Percentiles rank a stretch among this genome's conserved stretches.
Conservation (phyloP, 177 flowering plant genomes). For the Tripterygium wilfordii region DNA sequence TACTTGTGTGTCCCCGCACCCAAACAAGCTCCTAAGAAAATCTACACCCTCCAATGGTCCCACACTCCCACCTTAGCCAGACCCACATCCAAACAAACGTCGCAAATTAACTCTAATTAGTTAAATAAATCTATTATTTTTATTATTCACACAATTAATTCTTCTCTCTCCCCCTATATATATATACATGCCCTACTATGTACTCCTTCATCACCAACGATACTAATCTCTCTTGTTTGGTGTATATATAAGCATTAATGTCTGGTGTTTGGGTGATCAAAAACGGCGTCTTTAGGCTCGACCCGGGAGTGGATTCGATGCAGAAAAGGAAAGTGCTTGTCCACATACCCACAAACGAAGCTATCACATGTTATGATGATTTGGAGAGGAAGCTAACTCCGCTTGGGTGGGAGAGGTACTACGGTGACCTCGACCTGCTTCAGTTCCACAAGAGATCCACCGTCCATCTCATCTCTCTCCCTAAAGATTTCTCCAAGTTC, state of each 20-base stretch:
- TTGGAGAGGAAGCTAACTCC: conserved; percentile 47
- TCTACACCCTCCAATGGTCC: too few species aligned
- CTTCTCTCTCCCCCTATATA: background rate
- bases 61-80: conserved; percentile 18
- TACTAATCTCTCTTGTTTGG: background rate
- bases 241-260: conserved; percentile 24
- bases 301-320: conserved; percentile 29
- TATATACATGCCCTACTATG: background rate
- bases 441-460: conserved; percentile 76
- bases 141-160: background rate
- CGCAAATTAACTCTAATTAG: too few species aligned
- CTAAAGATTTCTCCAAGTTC: conserved; percentile 66
- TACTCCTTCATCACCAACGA: background rate
- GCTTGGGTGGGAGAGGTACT: conserved; percentile 86
- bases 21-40: too few species aligned
- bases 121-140: background rate
- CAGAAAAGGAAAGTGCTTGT: conserved; percentile 51
- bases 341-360: conserved; percentile 48
- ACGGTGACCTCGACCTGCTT: conserved; percentile 63
- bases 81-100: conserved; percentile 6
- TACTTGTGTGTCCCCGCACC: too few species aligned
- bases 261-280: conserved; percentile 89
- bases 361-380: conserved; percentile 48
- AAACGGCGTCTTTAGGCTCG: conserved; percentile 60
- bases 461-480: conserved; percentile 79